Evolutionary conservation across 2,329 filamentous ascomycete genomes (phyloP).

Genomic region (Lachnellula cervina): DNA sequence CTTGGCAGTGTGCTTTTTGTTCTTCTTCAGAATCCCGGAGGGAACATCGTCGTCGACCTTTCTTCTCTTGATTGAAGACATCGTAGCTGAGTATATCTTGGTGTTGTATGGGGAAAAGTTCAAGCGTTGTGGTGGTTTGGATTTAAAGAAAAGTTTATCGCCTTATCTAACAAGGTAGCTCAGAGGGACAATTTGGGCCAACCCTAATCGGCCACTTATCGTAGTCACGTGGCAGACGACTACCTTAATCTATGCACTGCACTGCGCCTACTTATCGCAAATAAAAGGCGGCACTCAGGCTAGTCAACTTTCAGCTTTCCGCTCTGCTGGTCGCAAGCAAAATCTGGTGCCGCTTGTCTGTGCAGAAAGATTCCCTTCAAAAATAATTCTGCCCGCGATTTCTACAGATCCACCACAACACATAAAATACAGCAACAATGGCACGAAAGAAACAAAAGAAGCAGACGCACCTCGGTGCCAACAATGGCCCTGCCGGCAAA

Average conservation of each 20-base stretch:
- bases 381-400: constrained; percentile 22
- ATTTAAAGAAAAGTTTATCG: constrained; percentile 28
- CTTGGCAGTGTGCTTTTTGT: constrained; percentile 10
- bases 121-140: not conserved
- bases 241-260: no score
- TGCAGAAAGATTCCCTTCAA: constrained; percentile 19
- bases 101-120: no score
- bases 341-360: constrained; percentile 23
- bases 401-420: constrained; percentile 13
- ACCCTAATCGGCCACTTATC: no score
- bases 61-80: constrained; percentile 32
- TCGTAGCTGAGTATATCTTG: constrained; percentile 8
- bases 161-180: no score
- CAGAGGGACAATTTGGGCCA: no score
- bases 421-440: constrained; percentile 47
- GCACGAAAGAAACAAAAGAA: constrained; percentile 80
- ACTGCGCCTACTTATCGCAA: constrained; percentile 32
- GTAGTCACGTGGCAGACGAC: no score
- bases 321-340: no score
- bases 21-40: constrained; percentile 13
- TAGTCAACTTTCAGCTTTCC: no score
- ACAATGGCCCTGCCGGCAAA: constrained; percentile 45
- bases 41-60: constrained; percentile 25
- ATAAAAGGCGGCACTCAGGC: no score
- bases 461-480: constrained; percentile 73